phyloP scores from a whole-genome alignment of 2,329 filamentous ascomycete genomes.

The Akanthomyces dipterigenus region DNA sequence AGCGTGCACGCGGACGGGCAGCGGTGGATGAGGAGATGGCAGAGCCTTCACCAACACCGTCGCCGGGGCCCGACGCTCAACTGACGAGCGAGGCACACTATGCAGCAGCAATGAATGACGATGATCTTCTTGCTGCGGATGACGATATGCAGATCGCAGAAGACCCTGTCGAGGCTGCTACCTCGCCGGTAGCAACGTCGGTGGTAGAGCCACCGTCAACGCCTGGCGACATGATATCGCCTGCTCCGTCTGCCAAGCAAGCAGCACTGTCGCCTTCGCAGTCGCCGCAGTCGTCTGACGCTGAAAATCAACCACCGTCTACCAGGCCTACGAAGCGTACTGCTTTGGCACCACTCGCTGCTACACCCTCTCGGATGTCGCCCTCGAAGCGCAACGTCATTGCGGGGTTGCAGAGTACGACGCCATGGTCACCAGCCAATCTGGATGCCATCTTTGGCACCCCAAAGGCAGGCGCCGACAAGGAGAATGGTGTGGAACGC shows the following conservation, averaged over 20 bases:
- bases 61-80: constrained; percentile 14
- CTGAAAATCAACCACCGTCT: constrained; percentile 72
- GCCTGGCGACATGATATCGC: constrained; percentile 34
- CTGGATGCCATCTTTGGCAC: constrained; percentile 63
- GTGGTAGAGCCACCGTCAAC: constrained; percentile 33
- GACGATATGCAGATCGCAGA: constrained; percentile 12
- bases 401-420: constrained; percentile 47
- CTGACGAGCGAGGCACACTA: constrained; percentile 10
- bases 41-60: constrained; percentile 10
- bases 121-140: constrained; percentile 1
- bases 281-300: constrained; percentile 71
- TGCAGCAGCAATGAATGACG: background rate
- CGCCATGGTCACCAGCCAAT: constrained; percentile 67
- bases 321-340: constrained; percentile 50
- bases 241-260: constrained; percentile 44
- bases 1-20: constrained; percentile 18
- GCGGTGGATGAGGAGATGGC: constrained; percentile 4
- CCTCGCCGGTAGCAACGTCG: constrained; percentile 4
- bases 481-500: constrained; percentile 45
- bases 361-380: constrained; percentile 45
- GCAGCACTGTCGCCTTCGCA: constrained; percentile 54
- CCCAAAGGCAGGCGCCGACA: constrained; percentile 35
- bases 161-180: constrained; percentile 9
- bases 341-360: constrained; percentile 37
- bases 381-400: constrained; percentile 57